Percentiles rank a stretch among this genome's conserved stretches.
These are phyloP conservation scores for Albugo candida DNA, from an alignment of 352 stramenopile species.

Conservation along the genomic window DNA sequence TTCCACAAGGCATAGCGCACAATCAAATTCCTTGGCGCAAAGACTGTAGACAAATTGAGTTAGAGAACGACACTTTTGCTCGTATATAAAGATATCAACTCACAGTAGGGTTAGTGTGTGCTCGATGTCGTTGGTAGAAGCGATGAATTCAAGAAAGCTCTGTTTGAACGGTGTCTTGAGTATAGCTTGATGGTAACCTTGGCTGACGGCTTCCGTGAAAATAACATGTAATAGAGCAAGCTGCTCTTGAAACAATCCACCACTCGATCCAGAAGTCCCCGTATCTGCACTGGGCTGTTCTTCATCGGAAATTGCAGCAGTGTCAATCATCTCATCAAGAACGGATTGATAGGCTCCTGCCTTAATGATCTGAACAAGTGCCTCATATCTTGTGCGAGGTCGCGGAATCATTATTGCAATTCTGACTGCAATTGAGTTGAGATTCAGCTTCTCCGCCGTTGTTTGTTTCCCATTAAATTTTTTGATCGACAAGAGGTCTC, in stretches of 20 bases:
- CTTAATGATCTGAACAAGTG: conserved; percentile 20
- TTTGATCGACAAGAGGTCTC: conserved; percentile 6
- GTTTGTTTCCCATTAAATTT: conserved; percentile 2
- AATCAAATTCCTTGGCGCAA: too few species aligned
- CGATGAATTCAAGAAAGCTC: conserved; percentile 26
- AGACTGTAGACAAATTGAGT: too few species aligned
- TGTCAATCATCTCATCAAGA: conserved; percentile 18
- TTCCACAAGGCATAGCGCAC: too few species aligned
- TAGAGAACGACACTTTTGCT: too few species aligned
- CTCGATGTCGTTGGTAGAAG: conserved; percentile 1
- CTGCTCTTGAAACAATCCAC: conserved; percentile 13
- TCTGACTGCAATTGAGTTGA: conserved; percentile 22
- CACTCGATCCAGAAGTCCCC: conserved; percentile 6
- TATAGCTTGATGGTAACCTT: conserved; percentile 10
- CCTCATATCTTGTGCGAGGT: conserved; percentile 16
- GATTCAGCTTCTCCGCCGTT: conserved; percentile 10
- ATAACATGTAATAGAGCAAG: conserved; percentile 18
- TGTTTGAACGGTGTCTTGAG: conserved; percentile 20
- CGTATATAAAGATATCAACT: too few species aligned
- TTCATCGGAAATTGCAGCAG: conserved; percentile 8
- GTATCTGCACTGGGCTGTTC: too few species aligned
- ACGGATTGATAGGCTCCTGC: conserved; percentile 22
- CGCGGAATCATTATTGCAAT: conserved; percentile 28
- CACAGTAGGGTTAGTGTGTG: too few species aligned
- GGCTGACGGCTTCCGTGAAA: conserved; percentile 18